Evolutionary conservation across 768 basidiomycete species (phyloP).

Genomic region (Clitopilus hobsonii): DNA sequence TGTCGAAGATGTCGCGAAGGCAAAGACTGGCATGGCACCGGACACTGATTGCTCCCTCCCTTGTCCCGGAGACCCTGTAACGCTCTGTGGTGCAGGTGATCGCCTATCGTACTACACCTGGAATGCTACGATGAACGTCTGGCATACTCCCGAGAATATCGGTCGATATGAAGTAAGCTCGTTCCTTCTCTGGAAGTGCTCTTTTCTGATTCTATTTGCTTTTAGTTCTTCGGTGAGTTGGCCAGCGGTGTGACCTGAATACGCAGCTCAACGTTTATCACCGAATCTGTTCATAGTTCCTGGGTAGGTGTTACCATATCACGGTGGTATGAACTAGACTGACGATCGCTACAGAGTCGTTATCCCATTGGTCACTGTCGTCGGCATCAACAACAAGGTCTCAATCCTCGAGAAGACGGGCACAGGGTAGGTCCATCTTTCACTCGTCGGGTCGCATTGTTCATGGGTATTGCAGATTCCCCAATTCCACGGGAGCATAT

Average conservation of each 20-base stretch:
- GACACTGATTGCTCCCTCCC: slow-evolving; percentile 43
- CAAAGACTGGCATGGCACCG: slow-evolving; percentile 30
- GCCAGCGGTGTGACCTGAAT: background rate
- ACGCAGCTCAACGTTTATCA: background rate
- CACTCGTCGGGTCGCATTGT: slow-evolving; percentile 2
- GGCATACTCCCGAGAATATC: slow-evolving; percentile 61
- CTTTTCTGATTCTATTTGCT: slow-evolving; percentile 5
- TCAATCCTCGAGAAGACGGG: slow-evolving; percentile 74
- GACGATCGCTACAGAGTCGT: slow-evolving; percentile 42
- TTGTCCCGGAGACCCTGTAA: slow-evolving; percentile 67
- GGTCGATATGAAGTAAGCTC: slow-evolving; percentile 64
- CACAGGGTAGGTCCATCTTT: slow-evolving; percentile 38
- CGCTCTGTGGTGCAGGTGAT: slow-evolving; percentile 60
- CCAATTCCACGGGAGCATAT: slow-evolving; percentile 73
- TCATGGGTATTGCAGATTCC: slow-evolving; percentile 26
- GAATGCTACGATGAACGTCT: slow-evolving; percentile 49
- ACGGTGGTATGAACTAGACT: slow-evolving; percentile 3
- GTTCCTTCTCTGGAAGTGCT: background rate
- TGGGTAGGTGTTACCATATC: slow-evolving; percentile 30
- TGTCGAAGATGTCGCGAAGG: slow-evolving; percentile 41
- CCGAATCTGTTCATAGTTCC: slow-evolving; percentile 28
- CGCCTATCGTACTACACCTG: slow-evolving; percentile 53
- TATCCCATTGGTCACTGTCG: slow-evolving; percentile 68
- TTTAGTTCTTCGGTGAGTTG: slow-evolving; percentile 44
- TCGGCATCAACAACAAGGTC: slow-evolving; percentile 80